Conservation (phyloP, 2,329 filamentous ascomycete species). For the Bipolaris bicolor region DNA sequence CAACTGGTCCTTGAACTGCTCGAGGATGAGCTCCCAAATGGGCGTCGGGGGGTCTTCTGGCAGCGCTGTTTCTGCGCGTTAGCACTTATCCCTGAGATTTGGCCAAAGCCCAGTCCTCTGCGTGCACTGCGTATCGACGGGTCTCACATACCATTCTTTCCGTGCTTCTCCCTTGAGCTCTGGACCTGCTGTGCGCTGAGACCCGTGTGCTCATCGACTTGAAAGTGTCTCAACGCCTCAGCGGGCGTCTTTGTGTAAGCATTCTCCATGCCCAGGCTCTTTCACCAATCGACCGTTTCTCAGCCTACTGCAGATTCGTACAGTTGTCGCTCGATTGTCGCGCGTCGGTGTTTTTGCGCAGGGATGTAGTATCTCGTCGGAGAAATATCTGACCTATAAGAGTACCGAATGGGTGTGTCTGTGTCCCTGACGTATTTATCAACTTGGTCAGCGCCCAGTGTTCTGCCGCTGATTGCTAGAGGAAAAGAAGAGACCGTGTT, state of each 20-base stretch:
- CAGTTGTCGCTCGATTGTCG: conserved; percentile 4
- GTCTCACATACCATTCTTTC: conserved; percentile 58
- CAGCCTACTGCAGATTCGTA: neutral
- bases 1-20: conserved; percentile 99
- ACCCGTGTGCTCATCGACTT: conserved; percentile 58
- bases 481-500: conserved; percentile 7
- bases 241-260: conserved; percentile 57
- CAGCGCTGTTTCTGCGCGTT: conserved; percentile 59
- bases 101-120: neutral
- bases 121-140: neutral
- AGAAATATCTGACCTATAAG: conserved; percentile 1
- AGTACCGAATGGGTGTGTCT: neutral
- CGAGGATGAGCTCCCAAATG: conserved; percentile 92
- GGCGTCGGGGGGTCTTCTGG: conserved; percentile 94
- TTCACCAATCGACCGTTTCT: conserved; percentile 8
- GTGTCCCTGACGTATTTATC: conserved; percentile 10
- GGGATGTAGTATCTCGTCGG: neutral
- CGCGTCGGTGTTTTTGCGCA: conserved; percentile 6
- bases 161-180: conserved; percentile 56
- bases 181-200: conserved; percentile 58
- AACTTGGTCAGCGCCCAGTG: neutral
- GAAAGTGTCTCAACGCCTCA: conserved; percentile 60
- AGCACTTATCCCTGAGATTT: conserved; percentile 6
- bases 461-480: neutral
- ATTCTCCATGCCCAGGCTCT: conserved; percentile 56